Evolutionary conservation across 768 basidiomycete species (phyloP).

Genomic region (Suillus lakei): DNA sequence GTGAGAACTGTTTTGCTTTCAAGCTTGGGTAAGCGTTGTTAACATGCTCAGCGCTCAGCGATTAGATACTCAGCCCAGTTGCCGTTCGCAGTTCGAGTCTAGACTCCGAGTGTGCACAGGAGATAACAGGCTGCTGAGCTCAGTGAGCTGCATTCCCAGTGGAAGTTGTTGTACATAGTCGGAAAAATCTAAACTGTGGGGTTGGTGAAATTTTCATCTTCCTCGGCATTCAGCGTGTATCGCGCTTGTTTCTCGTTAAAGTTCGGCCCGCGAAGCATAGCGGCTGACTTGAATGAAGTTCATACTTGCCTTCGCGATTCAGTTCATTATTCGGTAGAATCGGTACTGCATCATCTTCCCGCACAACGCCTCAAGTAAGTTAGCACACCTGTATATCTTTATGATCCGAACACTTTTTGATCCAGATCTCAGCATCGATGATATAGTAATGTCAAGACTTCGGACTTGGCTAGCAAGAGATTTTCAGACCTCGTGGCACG

Average conservation of each 20-base stretch:
- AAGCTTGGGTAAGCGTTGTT: not conserved
- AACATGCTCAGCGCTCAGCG: not conserved
- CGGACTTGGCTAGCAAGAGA: not conserved
- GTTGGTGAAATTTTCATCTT: not conserved
- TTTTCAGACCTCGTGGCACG: constrained; percentile 61
- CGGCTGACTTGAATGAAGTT: not conserved
- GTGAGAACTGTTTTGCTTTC: not conserved
- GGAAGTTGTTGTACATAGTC: not conserved
- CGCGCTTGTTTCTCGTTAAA: constrained; percentile 28
- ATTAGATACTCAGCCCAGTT: not conserved
- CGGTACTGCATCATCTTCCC: constrained; percentile 17
- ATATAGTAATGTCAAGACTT: not conserved
- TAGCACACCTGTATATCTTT: too few species aligned
- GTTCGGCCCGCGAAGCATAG: constrained; percentile 19
- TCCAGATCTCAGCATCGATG: not conserved
- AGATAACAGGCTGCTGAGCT: not conserved
- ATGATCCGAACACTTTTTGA: not conserved
- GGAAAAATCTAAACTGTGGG: constrained; percentile 4
- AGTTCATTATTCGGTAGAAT: constrained; percentile 50
- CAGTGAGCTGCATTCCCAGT: not conserved
- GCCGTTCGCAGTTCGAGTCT: not conserved
- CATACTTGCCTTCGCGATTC: constrained; percentile 29
- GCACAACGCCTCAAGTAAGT: not conserved
- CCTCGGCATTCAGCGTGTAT: constrained; percentile 14
- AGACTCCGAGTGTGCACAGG: too few species aligned